Percentiles rank a stretch among this genome's conserved stretches.
Evolutionary conservation across 192 early-diverging fungal genomes (phyloP).

Genomic region (Thoreauomyces humboldtii): DNA sequence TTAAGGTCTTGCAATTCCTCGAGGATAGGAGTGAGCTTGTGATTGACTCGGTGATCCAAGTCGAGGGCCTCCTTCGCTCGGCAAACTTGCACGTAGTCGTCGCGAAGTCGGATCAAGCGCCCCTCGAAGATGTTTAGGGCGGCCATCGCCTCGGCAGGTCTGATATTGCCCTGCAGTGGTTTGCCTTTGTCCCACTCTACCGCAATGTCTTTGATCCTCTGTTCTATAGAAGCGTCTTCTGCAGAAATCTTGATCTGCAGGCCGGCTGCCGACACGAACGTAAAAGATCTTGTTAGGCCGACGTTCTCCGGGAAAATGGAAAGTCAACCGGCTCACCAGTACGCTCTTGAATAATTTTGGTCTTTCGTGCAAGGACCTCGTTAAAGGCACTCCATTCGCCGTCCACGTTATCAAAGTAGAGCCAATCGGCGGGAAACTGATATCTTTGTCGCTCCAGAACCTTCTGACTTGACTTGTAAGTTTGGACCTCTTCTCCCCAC

Average conservation of each 20-base stretch:
- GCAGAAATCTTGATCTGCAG: conserved; percentile 93
- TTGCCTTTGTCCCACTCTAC: conserved; percentile 94
- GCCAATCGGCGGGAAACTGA: conserved; percentile 93
- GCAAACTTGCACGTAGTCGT: conserved; percentile 82
- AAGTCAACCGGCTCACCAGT: conserved; percentile 57
- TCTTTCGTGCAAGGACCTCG: conserved; percentile 89
- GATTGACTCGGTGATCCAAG: conserved; percentile 68
- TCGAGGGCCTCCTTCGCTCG: conserved; percentile 93
- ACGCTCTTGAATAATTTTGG: conserved; percentile 90
- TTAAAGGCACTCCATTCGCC: conserved; percentile 98
- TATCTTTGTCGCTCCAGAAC: conserved; percentile 90
- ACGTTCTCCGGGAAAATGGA: not conserved
- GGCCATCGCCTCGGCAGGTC: conserved; percentile 79
- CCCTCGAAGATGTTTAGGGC: conserved; percentile 82
- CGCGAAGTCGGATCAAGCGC: conserved; percentile 73
- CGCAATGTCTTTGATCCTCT: conserved; percentile 76
- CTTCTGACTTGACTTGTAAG: conserved; percentile 89
- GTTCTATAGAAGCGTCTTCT: conserved; percentile 85
- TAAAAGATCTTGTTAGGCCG: conserved; percentile 10
- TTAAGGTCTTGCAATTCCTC: conserved; percentile 93
- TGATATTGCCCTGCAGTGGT: conserved; percentile 90
- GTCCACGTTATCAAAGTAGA: conserved; percentile 91
- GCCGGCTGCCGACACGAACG: conserved; percentile 54
- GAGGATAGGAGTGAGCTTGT: conserved; percentile 74
- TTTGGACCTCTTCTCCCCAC: conserved; percentile 81